Conservation (phyloP, 371 early-diverging fungal species). For the Lichtheimia hyalospora region DNA sequence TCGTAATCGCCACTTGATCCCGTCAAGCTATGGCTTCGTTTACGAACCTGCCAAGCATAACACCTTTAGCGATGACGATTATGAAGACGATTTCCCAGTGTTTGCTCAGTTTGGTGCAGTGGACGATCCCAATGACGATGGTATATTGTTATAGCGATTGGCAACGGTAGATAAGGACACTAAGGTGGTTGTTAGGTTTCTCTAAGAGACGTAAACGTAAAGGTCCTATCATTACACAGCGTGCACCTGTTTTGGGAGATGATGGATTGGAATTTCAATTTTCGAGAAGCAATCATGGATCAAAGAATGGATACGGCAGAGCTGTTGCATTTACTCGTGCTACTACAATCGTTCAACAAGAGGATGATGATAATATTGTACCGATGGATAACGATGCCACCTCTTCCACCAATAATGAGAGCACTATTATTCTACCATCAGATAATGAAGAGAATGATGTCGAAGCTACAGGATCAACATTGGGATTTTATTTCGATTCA, state of each 20-base stretch:
- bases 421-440: background rate
- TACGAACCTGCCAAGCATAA: constrained; percentile 11
- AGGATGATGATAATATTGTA: background rate
- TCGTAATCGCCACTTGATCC: constrained; percentile 8
- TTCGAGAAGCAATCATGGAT: background rate
- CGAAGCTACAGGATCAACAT: background rate
- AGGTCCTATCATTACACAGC: too few species aligned
- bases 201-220: too few species aligned
- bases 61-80: constrained; percentile 4
- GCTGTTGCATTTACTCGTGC: constrained; percentile 9
- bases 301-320: background rate
- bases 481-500: constrained; percentile 13
- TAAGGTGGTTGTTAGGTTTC: background rate
- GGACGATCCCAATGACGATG: constrained; percentile 7
- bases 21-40: constrained; percentile 7
- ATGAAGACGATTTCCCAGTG: constrained; percentile 16
- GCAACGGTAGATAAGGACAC: background rate
- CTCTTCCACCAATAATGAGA: background rate
- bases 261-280: background rate
- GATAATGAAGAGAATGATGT: background rate
- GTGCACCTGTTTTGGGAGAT: background rate
- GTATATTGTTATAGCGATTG: background rate
- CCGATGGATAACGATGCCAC: background rate
- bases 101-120: constrained; percentile 22
- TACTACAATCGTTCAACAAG: background rate